Evolutionary conservation across 768 basidiomycete genomes (phyloP), one percentile per base, ranked within the genome.

Genomic region (Serendipita sp.): DNA sequence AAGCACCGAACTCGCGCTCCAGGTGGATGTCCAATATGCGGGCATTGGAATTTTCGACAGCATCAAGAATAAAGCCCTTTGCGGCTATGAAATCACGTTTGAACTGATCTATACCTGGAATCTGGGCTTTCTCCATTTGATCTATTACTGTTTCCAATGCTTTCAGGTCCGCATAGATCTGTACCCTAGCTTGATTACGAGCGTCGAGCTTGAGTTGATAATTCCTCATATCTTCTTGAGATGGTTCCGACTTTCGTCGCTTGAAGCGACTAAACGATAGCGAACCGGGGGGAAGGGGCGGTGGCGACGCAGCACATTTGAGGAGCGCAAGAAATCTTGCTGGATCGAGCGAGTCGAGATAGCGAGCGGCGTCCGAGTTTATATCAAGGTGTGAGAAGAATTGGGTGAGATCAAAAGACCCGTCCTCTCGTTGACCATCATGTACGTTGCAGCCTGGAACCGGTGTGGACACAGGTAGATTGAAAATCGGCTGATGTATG

Each of bases 221-320:
- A 8, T 3, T 8, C 8, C 4, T 37, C 34, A 60, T 34, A 37
- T 24, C 56, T 10, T 24, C 18, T 38, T 60, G 56, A n/a, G 56
- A 60, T n/a, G 56, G 56, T 30, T 60, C 56, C 24, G 56, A 60
- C n/a, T n/a, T n/a, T n/a, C 56, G 11, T 8, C 56, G 56, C 32
- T 32, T 38, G 56, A 30, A 37, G 18, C 34, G 56, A n/a, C 56
- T 18, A 37, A 60, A 10, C 18, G 16, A 24, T 53, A 10, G 8
- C 13, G 41, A 41, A 30, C 35, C 35, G 24, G 56, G 56, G 24
- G 18, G 4, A 35, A 10, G 28, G 10, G 56, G 56, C 11, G 34
- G 56, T 28, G 56, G 30, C 8, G 56, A 60, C 5, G 56, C 28
- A n/a, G 56, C 56, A 35, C 16, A n/a, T n/a, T 35, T 32, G 16